Base-by-base conservation (phyloP, 768 basidiomycete species). In the Pisolithus marmoratus region DNA sequence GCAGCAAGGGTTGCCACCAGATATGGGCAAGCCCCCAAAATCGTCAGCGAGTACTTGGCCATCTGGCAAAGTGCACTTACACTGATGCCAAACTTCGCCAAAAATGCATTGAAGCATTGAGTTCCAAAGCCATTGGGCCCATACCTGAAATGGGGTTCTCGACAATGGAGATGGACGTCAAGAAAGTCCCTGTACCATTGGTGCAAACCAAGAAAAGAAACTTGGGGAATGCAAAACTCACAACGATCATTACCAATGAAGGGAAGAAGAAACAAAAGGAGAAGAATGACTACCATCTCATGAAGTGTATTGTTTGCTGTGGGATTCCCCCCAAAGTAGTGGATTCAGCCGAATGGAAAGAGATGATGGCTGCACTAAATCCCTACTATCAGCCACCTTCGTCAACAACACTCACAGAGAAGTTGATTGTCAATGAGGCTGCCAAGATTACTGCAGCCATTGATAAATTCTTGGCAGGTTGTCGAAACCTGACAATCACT, bases 351-450 rank as follows among this genome's bases (percentile, higher is more conserved):
- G 26, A 46, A 22, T 60, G 53, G 37, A 52, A 53, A 29, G 31
- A 4, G 2, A 36, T 58, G 17, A 36, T 54, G 11, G 20, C 41
- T n/a, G 36, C 29, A 17, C 29, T 57, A 1, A 49, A 54, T 12
- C 48, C 52, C 5, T 9, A 2, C 14, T 50, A 57, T 42, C 47
- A 51, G 2, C 47, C 54, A 20, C 19, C 38, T 1, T 44, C 46
- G 12, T 37, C 51, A 3, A 36, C 52, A 2, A 56, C 59, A 8
- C 49, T 61, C 38, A 40, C 46, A 1, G 48, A 51, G 6, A 54
- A 19, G 17, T 46, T 59, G 7, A 59, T 64, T 29, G 54, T 60
- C 7, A 46, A 40, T 15, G 61, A 60, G 26, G 57, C 61, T 11
- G 58, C 52, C 17, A 43, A 50, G 5, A 51, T 62, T 7, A 53